Base-by-base conservation (phyloP, 768 basidiomycete genomes). In the Suillus sp. region DNA sequence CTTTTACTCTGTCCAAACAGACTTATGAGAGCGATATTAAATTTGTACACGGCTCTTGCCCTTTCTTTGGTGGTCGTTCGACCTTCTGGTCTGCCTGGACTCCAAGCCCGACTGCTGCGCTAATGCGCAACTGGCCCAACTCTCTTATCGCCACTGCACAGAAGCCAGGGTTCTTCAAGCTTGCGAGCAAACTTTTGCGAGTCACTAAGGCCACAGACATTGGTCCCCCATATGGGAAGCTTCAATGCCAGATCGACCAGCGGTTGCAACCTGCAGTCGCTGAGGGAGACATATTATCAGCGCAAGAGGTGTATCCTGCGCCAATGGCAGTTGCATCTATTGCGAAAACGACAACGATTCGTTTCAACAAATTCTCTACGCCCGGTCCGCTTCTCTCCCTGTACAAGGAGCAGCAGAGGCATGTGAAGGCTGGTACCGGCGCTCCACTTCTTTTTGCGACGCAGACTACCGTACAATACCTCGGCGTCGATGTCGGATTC, bases 361-460 rank as follows among this genome's bases (percentile, higher is more conserved):
- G 37, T 10, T 70, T 70, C 32, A 68, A 67, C 34, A 69, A 70
- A 66, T 62, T 67, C 51, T 61, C 67, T 43, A 67, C 66, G 14
- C 62, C 65, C 9, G 68, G 68, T 18, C 68, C 68, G 30, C 58
- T 69, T 37, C 22, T 69, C 5, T 50, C 47, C 2, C 35, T 69
- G 32, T 65, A 60, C 42, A 65, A 69, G 37, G 57, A 61, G 37
- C 68, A 69, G 34, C 68, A 62, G 42, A 43, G 54, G 32, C 64
- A 62, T 30, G 62, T 62, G 37, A 61, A 59, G 43, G 37, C 13
- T 30, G 62, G 57, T 11, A 30, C 57, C 4, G 68, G 68, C 8
- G 55, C 58, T 53, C 69, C 69, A 13, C 61, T 69, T 20, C 69
- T 54, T 34, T 70, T 70, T 5, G 68, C 57, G 11, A 64, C 66